Percentiles rank a stretch among this genome's conserved stretches.
phyloP scores from a whole-genome alignment of 305 asterid genomes.

The Solanum hybrid region DNA sequence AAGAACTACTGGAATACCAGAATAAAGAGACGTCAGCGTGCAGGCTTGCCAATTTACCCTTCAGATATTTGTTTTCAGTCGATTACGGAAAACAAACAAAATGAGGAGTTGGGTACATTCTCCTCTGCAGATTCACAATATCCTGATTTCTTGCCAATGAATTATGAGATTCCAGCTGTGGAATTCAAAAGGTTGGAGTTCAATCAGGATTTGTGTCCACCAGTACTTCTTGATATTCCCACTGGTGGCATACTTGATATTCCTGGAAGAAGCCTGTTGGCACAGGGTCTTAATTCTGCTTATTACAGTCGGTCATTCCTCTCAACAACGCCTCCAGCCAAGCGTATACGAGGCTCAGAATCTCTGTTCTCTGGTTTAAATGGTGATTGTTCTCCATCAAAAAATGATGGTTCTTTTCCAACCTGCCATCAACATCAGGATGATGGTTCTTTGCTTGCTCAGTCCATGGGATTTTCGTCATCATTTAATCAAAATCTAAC shows the following conservation, averaged over 20 bases:
- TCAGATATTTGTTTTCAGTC: constrained; percentile 36
- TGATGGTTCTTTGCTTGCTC: constrained; percentile 18
- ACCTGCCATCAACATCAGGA: constrained; percentile 26
- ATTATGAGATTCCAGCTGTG: constrained; percentile 30
- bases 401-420: constrained; percentile 13
- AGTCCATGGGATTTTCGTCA: constrained; percentile 26
- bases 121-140: constrained; percentile 20
- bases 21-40: constrained; percentile 55
- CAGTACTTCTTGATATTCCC: constrained; percentile 23
- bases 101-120: constrained; percentile 16
- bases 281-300: constrained; percentile 25
- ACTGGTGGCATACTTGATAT: constrained; percentile 26
- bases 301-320: constrained; percentile 16
- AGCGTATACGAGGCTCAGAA: constrained; percentile 36
- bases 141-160: constrained; percentile 21
- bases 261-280: constrained; percentile 26
- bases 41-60: constrained; percentile 67
- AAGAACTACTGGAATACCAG: constrained; percentile 76
- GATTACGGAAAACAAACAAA: constrained; percentile 31
- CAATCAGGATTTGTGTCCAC: constrained; percentile 19
- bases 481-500: constrained; percentile 26
- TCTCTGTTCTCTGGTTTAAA: constrained; percentile 20
- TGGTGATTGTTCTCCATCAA: background rate
- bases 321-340: constrained; percentile 32
- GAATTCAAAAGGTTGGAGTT: constrained; percentile 32